These are phyloP conservation scores for Wickerhamiella qilinensis DNA, from an alignment of 805 yeast genomes.

Conservation along the genomic window DNA sequence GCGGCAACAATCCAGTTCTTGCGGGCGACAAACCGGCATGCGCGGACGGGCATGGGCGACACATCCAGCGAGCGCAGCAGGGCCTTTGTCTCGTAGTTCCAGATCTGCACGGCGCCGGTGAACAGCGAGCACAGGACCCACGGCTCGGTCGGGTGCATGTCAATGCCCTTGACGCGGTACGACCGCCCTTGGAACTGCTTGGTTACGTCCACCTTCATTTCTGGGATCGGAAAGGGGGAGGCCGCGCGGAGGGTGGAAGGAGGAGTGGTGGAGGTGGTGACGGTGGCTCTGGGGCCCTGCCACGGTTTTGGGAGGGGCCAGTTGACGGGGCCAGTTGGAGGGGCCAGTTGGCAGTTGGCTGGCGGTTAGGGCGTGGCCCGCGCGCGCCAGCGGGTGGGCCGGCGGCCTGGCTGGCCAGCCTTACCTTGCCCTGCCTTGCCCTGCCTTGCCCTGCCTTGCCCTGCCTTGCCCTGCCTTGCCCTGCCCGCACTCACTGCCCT, in stretches of 20 bases:
- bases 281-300: too few relatives aligned
- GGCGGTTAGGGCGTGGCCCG: too few relatives aligned
- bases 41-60: conserved; percentile 89
- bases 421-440: too few relatives aligned
- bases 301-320: too few relatives aligned
- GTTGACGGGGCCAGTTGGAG: too few relatives aligned
- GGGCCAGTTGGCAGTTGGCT: too few relatives aligned
- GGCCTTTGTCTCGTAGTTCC: conserved; percentile 80
- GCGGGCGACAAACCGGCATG: conserved; percentile 88
- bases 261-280: conserved; percentile 1
- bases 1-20: conserved; percentile 97
- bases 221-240: too few relatives aligned
- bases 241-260: conserved; percentile 5
- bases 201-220: conserved; percentile 38
- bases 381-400: too few relatives aligned
- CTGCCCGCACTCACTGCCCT: too few relatives aligned
- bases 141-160: conserved; percentile 95
- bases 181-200: conserved; percentile 81
- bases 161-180: conserved; percentile 94
- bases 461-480: too few relatives aligned
- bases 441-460: too few relatives aligned
- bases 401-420: too few relatives aligned
- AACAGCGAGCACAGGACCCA: conserved; percentile 88
- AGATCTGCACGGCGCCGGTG: conserved; percentile 80
- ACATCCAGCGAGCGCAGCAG: conserved; percentile 83